Evolutionary conservation across 495 filamentous ascomycete genomes (phyloP).

Genomic region (Hyaloscypha variabilis): DNA sequence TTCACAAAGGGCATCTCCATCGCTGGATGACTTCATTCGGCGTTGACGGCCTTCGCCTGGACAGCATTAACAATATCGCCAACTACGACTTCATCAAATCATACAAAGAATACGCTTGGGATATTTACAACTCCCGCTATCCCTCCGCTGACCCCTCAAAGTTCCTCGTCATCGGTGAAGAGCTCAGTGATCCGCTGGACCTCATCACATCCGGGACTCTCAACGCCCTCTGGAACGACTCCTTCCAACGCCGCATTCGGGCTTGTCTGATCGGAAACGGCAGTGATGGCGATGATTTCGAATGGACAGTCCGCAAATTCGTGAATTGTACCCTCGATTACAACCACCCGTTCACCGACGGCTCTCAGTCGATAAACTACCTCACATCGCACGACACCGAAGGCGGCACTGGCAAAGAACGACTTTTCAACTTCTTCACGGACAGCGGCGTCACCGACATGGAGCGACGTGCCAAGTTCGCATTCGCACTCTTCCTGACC

Average conservation of each 20-base stretch:
- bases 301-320: slow-evolving; percentile 36
- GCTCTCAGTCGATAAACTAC: slow-evolving; percentile 37
- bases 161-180: slow-evolving; percentile 39
- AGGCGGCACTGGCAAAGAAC: slow-evolving; percentile 34
- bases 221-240: slow-evolving; percentile 38
- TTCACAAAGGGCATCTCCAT: slow-evolving; percentile 34
- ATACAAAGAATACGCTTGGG: slow-evolving; percentile 35
- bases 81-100: slow-evolving; percentile 36
- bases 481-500: slow-evolving; percentile 36
- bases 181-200: slow-evolving; percentile 33
- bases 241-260: slow-evolving; percentile 32
- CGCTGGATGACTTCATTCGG: slow-evolving; percentile 38
- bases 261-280: slow-evolving; percentile 29
- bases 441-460: slow-evolving; percentile 31
- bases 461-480: slow-evolving; percentile 32
- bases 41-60: slow-evolving; percentile 36
- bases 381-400: slow-evolving; percentile 39
- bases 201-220: slow-evolving; percentile 30
- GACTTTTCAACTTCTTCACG: slow-evolving; percentile 35
- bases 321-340: slow-evolving; percentile 34
- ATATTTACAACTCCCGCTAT: slow-evolving; percentile 27
- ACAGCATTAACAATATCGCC: slow-evolving; percentile 38
- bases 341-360: slow-evolving; percentile 30
- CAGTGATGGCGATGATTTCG: slow-evolving; percentile 28
- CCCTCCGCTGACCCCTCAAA: slow-evolving; percentile 25